Evolutionary conservation across 306 rosid genomes (phyloP).

Genomic region (Pyrus pyrifolia): DNA sequence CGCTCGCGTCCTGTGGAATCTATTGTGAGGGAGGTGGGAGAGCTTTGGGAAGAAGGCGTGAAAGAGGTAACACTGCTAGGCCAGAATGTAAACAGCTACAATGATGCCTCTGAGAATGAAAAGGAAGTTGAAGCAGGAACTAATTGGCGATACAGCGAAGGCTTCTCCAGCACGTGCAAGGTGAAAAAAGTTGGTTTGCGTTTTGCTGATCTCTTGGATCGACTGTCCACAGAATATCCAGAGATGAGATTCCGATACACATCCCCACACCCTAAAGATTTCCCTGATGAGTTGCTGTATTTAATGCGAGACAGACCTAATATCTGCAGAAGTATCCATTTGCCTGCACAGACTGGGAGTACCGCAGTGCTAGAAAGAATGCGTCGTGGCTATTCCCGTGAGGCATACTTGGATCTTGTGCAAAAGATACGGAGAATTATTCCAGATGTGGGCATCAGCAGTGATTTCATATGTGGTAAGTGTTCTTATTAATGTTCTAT

Average conservation of each 20-base stretch:
- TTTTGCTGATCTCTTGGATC: conserved; percentile 81
- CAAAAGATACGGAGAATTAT: conserved; percentile 61
- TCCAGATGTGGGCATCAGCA: conserved; percentile 88
- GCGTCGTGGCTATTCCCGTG: conserved; percentile 95
- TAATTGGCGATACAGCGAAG: conserved; percentile 81
- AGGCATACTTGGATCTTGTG: conserved; percentile 89
- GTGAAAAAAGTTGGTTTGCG: conserved; percentile 84
- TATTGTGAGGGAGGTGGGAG: conserved; percentile 80
- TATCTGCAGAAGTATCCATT: conserved; percentile 72
- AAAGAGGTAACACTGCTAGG: conserved; percentile 96
- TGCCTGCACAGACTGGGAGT: conserved; percentile 89
- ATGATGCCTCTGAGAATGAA: conserved; percentile 59
- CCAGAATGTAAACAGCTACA: conserved; percentile 94
- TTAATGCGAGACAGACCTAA: conserved; percentile 87
- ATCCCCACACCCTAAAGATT: conserved; percentile 97
- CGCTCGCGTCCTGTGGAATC: conserved; percentile 91
- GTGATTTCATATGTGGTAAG: conserved; percentile 93
- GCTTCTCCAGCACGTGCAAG: conserved; percentile 73
- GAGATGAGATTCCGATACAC: conserved; percentile 99
- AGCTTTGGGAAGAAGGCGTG: conserved; percentile 85
- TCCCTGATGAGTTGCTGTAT: conserved; percentile 77
- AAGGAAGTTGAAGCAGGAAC: conserved; percentile 55
- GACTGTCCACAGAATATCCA: conserved; percentile 75
- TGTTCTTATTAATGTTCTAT: neutral
- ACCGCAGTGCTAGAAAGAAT: conserved; percentile 73